A percentile compares a stretch with the other conserved stretches of the same genome.
Conservation (phyloP, 495 filamentous ascomycete species). For the Aspergillus haitiensis region DNA sequence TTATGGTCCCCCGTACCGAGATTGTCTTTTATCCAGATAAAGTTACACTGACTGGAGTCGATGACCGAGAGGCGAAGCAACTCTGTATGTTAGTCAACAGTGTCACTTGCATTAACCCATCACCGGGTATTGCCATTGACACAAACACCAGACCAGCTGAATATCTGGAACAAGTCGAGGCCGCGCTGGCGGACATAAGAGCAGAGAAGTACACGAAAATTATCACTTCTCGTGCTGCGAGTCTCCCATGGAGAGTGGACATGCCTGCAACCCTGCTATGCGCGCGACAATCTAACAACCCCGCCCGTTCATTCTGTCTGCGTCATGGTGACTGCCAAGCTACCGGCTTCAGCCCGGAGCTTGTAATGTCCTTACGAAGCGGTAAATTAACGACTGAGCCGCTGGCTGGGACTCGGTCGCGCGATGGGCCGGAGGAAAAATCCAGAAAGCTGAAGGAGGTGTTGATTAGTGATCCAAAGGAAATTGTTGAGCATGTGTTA, state of each 20-base stretch:
- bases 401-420: conserved; percentile 22
- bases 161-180: conserved; percentile 12
- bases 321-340: conserved; percentile 18
- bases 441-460: conserved; percentile 13
- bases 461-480: conserved; percentile 20
- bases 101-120: too few species aligned
- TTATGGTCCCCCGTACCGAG: conserved; percentile 18
- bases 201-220: conserved; percentile 20
- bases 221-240: conserved; percentile 17
- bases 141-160: conserved; percentile 8
- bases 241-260: conserved; percentile 12
- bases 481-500: conserved; percentile 24
- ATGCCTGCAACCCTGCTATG: conserved; percentile 23
- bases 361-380: conserved; percentile 20
- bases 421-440: conserved; percentile 6
- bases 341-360: conserved; percentile 26
- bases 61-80: background rate
- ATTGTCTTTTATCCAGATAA: conserved; percentile 6
- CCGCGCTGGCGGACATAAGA: conserved; percentile 15
- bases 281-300: conserved; percentile 18
- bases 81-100: background rate
- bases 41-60: conserved; percentile 5
- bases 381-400: conserved; percentile 23
- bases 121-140: too few species aligned
- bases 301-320: conserved; percentile 21